Conservation (phyloP, 441 rosid genomes). For the Gossypium aridum region DNA sequence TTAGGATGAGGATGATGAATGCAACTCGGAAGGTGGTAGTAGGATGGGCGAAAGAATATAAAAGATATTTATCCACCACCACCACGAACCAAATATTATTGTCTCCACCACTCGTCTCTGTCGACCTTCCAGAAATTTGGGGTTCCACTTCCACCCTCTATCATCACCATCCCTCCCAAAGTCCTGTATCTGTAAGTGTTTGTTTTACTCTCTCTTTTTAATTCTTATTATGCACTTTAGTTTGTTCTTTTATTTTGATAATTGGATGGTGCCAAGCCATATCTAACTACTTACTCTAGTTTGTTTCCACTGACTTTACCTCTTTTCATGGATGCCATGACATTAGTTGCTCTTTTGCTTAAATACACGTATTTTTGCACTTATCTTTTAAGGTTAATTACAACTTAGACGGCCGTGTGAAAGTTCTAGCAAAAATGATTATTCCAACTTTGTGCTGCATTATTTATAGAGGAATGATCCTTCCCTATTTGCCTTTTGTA, state of each 20-base stretch:
- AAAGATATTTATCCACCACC: slow-evolving; percentile 1
- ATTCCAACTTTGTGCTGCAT: not conserved
- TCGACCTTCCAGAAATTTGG: slow-evolving; percentile 80
- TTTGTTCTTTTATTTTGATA: not conserved
- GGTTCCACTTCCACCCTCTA: slow-evolving; percentile 16
- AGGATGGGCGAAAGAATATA: slow-evolving; percentile 9
- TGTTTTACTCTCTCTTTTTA: not conserved
- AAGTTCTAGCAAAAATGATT: not conserved
- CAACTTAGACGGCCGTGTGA: not conserved
- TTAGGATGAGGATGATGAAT: slow-evolving; percentile 6
- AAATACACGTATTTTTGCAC: not conserved
- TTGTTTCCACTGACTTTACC: not conserved
- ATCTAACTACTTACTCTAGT: not conserved
- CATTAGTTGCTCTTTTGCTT: not conserved
- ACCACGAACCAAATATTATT: slow-evolving; percentile 31
- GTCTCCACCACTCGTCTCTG: slow-evolving; percentile 77
- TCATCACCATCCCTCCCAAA: slow-evolving; percentile 19
- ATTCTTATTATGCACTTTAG: not conserved
- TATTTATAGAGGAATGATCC: not conserved
- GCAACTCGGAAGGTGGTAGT: slow-evolving; percentile 4
- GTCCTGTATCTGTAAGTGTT: slow-evolving; percentile 22
- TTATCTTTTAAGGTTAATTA: not conserved
- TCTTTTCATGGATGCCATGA: not conserved
- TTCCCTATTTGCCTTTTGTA: not conserved
- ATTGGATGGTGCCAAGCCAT: not conserved